Conservation (phyloP, 1,139 yeast species). For the Saccharomycopsis phalli region DNA sequence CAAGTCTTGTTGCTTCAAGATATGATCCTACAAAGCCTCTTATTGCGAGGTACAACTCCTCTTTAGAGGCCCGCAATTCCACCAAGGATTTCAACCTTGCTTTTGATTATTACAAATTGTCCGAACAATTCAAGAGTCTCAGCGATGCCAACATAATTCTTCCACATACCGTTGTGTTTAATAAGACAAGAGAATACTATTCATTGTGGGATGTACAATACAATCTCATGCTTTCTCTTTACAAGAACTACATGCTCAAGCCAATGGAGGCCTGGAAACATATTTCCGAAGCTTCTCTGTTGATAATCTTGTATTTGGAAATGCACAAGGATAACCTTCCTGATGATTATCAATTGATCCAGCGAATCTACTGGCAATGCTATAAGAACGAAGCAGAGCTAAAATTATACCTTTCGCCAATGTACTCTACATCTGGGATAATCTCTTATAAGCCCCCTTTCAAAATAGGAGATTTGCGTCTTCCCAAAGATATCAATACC, state of each 20-base stretch:
- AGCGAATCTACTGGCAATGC: slow-evolving; percentile 39
- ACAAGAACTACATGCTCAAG: slow-evolving; percentile 31
- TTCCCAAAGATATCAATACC: slow-evolving; percentile 28
- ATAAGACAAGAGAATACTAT: slow-evolving; percentile 15
- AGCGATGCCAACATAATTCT: neutral
- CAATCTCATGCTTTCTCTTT: slow-evolving; percentile 32
- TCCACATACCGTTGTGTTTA: neutral
- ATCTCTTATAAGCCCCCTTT: slow-evolving; percentile 35
- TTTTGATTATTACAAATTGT: slow-evolving; percentile 8
- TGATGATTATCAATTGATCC: slow-evolving; percentile 25
- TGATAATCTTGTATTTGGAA: slow-evolving; percentile 24
- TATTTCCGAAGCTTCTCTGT: slow-evolving; percentile 24
- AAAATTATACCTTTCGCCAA: slow-evolving; percentile 37
- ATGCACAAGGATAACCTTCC: slow-evolving; percentile 4
- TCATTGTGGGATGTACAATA: slow-evolving; percentile 28
- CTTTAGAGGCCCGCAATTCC: slow-evolving; percentile 9
- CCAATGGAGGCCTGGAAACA: slow-evolving; percentile 34
- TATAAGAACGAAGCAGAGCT: slow-evolving; percentile 40
- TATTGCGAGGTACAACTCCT: slow-evolving; percentile 10
- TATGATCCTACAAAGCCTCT: slow-evolving; percentile 12
- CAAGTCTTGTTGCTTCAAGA: slow-evolving; percentile 9
- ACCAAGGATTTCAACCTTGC: slow-evolving; percentile 7
- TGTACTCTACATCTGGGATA: slow-evolving; percentile 36
- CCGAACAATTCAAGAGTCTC: slow-evolving; percentile 8
- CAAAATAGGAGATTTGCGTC: slow-evolving; percentile 25